Conservation (phyloP, 1,284 basidiomycete genomes). For the Leccinum angustisporum region DNA sequence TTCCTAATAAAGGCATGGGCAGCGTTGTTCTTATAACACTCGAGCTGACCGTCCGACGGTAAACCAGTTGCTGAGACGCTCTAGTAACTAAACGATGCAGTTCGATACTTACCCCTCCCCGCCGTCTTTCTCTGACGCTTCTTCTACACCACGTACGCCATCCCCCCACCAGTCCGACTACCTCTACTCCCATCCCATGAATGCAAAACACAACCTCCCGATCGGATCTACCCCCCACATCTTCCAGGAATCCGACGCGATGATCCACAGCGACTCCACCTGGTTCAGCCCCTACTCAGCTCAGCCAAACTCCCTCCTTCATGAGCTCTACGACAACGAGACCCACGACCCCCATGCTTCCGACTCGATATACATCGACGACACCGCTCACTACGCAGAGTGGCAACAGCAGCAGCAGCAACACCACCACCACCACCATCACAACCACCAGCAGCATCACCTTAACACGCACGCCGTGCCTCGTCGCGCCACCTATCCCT, state of each 20-base stretch:
- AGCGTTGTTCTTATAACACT: slow-evolving; percentile 38
- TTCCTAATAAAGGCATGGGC: slow-evolving; percentile 24
- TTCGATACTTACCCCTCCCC: slow-evolving; percentile 63
- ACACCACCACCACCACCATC: slow-evolving; percentile 16
- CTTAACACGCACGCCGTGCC: slow-evolving; percentile 38
- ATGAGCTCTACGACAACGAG: slow-evolving; percentile 65
- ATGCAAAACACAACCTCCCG: slow-evolving; percentile 43
- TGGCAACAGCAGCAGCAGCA: slow-evolving; percentile 39
- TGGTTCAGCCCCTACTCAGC: slow-evolving; percentile 33
- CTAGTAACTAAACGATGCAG: slow-evolving; percentile 50
- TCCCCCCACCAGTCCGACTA: slow-evolving; percentile 55
- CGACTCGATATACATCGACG: slow-evolving; percentile 38
- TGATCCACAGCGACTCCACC: slow-evolving; percentile 36
- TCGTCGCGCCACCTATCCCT: slow-evolving; percentile 71
- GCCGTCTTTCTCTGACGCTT: slow-evolving; percentile 50
- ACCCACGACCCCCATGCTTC: slow-evolving; percentile 54
- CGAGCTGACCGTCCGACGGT: slow-evolving; percentile 11
- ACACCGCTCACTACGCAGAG: slow-evolving; percentile 39
- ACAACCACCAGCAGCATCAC: background rate
- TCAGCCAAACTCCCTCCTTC: slow-evolving; percentile 56
- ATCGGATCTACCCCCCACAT: slow-evolving; percentile 51
- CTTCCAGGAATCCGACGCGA: slow-evolving; percentile 45
- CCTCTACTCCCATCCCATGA: slow-evolving; percentile 32
- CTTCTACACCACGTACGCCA: slow-evolving; percentile 66
- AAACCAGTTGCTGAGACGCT: slow-evolving; percentile 23